phyloP scores from a whole-genome alignment of 2,329 filamentous ascomycete genomes.

The Cryphonectria naterciae region DNA sequence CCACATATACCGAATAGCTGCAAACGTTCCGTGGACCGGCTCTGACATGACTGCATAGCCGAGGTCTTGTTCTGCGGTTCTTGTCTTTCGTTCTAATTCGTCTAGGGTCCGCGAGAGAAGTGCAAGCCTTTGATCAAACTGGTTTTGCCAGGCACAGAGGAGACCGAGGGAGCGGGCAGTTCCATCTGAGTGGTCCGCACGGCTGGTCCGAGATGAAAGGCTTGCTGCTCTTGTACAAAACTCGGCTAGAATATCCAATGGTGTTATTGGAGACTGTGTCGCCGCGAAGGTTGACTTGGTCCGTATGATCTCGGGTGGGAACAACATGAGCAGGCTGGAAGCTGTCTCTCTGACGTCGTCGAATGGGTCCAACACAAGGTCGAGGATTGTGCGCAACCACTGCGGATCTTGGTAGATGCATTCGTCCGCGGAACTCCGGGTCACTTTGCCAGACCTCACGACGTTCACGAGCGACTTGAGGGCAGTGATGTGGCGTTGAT shows the following conservation, averaged over 20 bases:
- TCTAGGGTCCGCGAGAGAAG: conserved; percentile 63
- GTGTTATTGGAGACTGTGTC: conserved; percentile 25
- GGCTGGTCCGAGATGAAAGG: conserved; percentile 70
- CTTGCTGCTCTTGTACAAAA: conserved; percentile 59
- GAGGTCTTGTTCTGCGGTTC: conserved; percentile 66
- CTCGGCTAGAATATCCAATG: conserved; percentile 44
- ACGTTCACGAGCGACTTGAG: conserved; percentile 71
- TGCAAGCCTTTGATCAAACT: conserved; percentile 45
- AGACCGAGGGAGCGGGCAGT: conserved; percentile 78
- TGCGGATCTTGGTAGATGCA: conserved; percentile 45
- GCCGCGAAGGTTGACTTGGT: conserved; percentile 30
- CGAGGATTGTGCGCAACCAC: conserved; percentile 69
- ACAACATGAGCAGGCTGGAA: conserved; percentile 54
- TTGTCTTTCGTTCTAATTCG: conserved; percentile 67
- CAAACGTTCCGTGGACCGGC: conserved; percentile 72
- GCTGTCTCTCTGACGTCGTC: conserved; percentile 79
- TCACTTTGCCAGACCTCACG: conserved; percentile 70
- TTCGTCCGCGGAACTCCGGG: conserved; percentile 20
- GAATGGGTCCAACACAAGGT: conserved; percentile 86
- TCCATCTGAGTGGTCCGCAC: conserved; percentile 91
- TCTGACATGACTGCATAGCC: conserved; percentile 67
- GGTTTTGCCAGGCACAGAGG: conserved; percentile 61
- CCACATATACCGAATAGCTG: conserved; percentile 66
- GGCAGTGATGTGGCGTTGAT: conserved; percentile 84
- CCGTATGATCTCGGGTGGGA: conserved; percentile 44